Conservation (phyloP, 345 rosid genomes). For the Fremontodendron californicum region DNA sequence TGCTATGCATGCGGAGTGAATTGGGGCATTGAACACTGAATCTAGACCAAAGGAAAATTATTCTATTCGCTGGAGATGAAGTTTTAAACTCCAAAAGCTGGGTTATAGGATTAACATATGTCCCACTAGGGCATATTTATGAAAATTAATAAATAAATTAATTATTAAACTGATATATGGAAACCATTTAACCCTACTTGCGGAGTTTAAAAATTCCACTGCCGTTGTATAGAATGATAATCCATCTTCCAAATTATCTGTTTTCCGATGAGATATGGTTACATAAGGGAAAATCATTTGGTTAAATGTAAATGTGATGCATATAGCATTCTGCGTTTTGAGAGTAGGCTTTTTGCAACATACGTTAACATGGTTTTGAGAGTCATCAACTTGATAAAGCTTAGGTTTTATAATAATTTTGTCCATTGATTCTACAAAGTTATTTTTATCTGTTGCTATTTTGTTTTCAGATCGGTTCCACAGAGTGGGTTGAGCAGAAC, state of each 20-base stretch:
- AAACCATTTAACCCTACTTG: background rate
- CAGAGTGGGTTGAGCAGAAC: conserved; percentile 98
- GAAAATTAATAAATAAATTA: background rate
- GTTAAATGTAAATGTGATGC: background rate
- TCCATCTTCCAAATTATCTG: background rate
- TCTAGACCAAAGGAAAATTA: background rate
- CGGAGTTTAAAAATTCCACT: background rate
- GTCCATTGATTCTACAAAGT: background rate
- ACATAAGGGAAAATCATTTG: background rate
- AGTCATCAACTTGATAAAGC: conserved; percentile 1
- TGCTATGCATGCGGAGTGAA: background rate
- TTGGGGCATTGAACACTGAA: background rate
- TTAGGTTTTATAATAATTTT: background rate
- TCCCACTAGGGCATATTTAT: background rate
- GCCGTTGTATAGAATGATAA: background rate
- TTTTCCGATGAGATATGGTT: background rate
- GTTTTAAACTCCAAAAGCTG: background rate
- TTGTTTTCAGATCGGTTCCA: conserved; percentile 63
- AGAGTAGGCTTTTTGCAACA: background rate
- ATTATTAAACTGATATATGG: background rate
- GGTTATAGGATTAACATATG: background rate
- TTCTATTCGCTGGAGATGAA: background rate
- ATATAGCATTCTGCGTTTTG: background rate
- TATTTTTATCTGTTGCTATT: conserved; percentile 1
- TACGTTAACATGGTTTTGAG: background rate